A percentile compares a stretch with the other conserved stretches of the same genome.
phyloP scores from a whole-genome alignment of 371 early-diverging fungal species.

The Nematocida parisii region DNA sequence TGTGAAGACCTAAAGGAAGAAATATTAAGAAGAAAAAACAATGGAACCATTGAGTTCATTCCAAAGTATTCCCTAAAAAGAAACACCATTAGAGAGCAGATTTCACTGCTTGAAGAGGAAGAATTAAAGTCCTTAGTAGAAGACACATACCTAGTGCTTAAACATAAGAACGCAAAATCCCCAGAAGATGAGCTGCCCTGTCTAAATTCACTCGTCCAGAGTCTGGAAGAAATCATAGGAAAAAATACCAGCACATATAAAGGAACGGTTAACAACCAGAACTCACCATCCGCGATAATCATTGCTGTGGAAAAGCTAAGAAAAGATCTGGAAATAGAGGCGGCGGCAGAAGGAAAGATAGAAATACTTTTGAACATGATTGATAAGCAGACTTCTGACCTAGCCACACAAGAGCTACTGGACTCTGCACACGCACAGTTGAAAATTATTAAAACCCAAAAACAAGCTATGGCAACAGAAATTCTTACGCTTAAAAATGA shows the following conservation, averaged over 20 bases:
- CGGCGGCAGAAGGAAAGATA: constrained; percentile 10
- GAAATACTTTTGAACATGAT: constrained; percentile 23
- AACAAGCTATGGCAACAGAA: background rate
- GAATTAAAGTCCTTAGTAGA: constrained; percentile 67
- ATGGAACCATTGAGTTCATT: constrained; percentile 10
- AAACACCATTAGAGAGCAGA: constrained; percentile 58
- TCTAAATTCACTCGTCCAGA: constrained; percentile 54
- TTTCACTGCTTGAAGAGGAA: constrained; percentile 59
- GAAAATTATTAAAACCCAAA: constrained; percentile 9
- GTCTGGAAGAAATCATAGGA: constrained; percentile 59
- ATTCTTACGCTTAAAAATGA: constrained; percentile 1
- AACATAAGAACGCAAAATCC: constrained; percentile 50
- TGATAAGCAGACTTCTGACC: constrained; percentile 17
- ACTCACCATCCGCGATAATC: constrained; percentile 13
- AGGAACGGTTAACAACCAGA: background rate
- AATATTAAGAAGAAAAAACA: constrained; percentile 57
- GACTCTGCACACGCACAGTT: background rate
- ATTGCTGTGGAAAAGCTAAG: constrained; percentile 17
- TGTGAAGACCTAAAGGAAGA: constrained; percentile 69
- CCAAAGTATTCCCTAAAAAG: constrained; percentile 37
- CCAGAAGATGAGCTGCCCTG: constrained; percentile 50
- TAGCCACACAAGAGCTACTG: constrained; percentile 10
- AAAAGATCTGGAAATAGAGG: constrained; percentile 12
- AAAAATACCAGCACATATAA: constrained; percentile 26
- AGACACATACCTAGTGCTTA: constrained; percentile 65